Percentiles rank a stretch among this genome's conserved stretches.
phyloP scores from a whole-genome alignment of 2,329 filamentous ascomycete genomes.

The Neofusicoccum parvum region DNA sequence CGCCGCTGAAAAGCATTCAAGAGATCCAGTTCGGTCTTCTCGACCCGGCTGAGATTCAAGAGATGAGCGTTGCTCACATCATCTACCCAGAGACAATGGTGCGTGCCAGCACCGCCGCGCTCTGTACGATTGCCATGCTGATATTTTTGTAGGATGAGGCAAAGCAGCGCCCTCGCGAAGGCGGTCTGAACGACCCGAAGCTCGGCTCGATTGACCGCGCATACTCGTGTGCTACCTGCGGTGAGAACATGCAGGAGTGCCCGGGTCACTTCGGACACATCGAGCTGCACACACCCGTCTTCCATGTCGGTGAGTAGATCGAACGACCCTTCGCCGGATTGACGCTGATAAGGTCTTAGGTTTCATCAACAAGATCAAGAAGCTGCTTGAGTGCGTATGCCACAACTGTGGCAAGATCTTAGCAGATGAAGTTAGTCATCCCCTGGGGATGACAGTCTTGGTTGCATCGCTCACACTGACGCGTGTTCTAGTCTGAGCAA shows the following conservation, averaged over 20 bases:
- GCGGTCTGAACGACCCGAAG: slow-evolving; percentile 91
- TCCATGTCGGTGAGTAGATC: slow-evolving; percentile 66
- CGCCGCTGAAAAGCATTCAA: slow-evolving; percentile 94
- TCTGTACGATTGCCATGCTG: slow-evolving; percentile 18
- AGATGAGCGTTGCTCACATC: slow-evolving; percentile 95
- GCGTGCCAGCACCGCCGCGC: slow-evolving; percentile 21
- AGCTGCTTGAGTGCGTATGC: slow-evolving; percentile 97
- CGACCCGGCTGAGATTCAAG: slow-evolving; percentile 98
- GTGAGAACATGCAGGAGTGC: slow-evolving; percentile 93
- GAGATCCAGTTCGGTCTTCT: slow-evolving; percentile 99
- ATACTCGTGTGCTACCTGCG: slow-evolving; percentile 94
- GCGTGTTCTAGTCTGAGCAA: slow-evolving; percentile 33
- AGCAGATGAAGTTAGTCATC: slow-evolving; percentile 91
- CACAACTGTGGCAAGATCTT: slow-evolving; percentile 98
- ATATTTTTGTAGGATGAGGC: slow-evolving; percentile 69
- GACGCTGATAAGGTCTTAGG: slow-evolving; percentile 51
- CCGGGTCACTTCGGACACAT: slow-evolving; percentile 99
- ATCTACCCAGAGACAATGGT: slow-evolving; percentile 98
- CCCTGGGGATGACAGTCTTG: slow-evolving; percentile 48
- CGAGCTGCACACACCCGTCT: slow-evolving; percentile 94
- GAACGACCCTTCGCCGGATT: neutral
- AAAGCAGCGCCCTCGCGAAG: slow-evolving; percentile 84
- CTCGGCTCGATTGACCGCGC: slow-evolving; percentile 95
- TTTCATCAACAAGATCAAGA: slow-evolving; percentile 99
- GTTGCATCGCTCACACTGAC: slow-evolving; percentile 62